Evolutionary conservation across 345 rosid species (phyloP).

Genomic region (Eucalyptus camaldulensis): DNA sequence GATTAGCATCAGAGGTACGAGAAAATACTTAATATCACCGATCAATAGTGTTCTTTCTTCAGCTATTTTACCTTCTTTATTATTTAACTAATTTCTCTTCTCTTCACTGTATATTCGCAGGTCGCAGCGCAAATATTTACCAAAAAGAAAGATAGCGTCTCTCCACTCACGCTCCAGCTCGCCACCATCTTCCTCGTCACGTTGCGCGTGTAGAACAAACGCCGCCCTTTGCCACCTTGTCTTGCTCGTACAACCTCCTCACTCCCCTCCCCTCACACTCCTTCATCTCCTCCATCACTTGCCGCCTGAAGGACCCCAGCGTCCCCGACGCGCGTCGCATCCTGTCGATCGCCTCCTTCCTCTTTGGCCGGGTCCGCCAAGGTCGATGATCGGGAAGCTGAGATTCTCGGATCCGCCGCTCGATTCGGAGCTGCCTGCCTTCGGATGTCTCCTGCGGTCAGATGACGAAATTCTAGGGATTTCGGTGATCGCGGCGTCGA

Average conservation of each 20-base stretch:
- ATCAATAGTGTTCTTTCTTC: neutral
- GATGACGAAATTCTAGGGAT: neutral
- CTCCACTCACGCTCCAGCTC: conserved; percentile 5
- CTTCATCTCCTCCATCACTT: conserved; percentile 1
- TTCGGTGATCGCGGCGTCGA: neutral
- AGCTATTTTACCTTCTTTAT: neutral
- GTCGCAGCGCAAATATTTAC: neutral
- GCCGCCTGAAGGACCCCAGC: too few species aligned
- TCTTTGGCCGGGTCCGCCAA: too few species aligned
- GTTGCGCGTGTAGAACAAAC: neutral
- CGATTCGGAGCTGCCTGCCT: neutral
- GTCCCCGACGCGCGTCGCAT: too few species aligned
- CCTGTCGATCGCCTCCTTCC: too few species aligned
- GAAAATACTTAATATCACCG: neutral
- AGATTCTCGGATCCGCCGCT: neutral
- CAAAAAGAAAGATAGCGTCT: neutral
- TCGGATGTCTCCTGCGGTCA: neutral
- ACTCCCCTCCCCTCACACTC: neutral
- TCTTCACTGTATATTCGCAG: neutral
- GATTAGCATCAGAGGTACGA: too few species aligned
- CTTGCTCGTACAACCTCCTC: conserved; percentile 7
- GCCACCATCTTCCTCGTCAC: neutral
- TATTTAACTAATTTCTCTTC: neutral
- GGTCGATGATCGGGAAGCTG: too few species aligned
- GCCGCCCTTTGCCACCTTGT: neutral